Evolutionary conservation across 2,329 filamentous ascomycete species (phyloP), one percentile per base, ranked within the genome.

Genomic region (Trichoderma harzianum): DNA sequence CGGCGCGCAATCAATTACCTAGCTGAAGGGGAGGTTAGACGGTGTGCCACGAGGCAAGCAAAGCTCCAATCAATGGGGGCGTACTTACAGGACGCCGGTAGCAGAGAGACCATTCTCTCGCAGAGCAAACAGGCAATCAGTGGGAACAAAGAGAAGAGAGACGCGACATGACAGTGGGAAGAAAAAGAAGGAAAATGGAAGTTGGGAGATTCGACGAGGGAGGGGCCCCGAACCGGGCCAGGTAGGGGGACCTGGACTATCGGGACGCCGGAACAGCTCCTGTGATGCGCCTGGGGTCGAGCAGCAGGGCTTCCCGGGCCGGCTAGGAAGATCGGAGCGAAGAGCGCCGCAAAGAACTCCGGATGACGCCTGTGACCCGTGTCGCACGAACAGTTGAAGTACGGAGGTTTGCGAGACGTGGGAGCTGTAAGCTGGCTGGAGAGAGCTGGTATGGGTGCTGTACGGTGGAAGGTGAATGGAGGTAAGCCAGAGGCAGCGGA

Each of bases 101-200:
- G 64, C 72, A 58, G 69, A 51, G 62, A 47, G 62, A 73, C 43
- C 72, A 73, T 73, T 71, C 68, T 73, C 62, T 57, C 61, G 57
- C 36, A 63, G 43, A 32, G 26, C 53, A 61, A 69, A 62, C 26
- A 63, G 67, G 21, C 32, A 66, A 34, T 66, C 53, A 71, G 34
- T 68, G 47, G 43, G 14, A 60, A 62, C 58, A 32, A 18, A 18
- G 24, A 57, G 43, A 58, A 39, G 12, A 68, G 34, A 47, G 21
- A 58, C 68, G 69, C 72, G 63, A 71, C 72, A 73, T 73, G 43
- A 58, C 62, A 71, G 26, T 43, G 18, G 24, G 28, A 10, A 18
- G 24, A 34, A 63, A 64, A 69, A 66, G 24, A 51, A 55, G 60
- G 68, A 57, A 70, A 55, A 26, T 51, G 11, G 66, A 60, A 61